Base-by-base conservation (phyloP, 345 rosid genomes). In the Psidium guajava region DNA sequence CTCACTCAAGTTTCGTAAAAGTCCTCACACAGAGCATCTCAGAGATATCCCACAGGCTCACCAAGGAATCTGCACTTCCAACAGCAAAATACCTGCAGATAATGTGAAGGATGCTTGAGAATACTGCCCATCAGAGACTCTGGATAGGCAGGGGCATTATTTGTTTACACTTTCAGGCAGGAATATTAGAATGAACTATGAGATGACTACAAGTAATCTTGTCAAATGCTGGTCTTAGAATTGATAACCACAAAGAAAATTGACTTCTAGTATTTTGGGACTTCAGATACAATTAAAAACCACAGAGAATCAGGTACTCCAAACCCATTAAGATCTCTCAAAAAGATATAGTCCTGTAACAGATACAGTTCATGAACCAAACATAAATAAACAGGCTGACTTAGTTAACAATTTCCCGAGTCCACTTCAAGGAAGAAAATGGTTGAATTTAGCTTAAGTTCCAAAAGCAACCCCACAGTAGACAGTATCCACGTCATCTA, bases 61-160 rank as follows among this genome's bases (percentile, higher is more conserved):
- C 99, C 69, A 97, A 91, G 81, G 99, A 96, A 92, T 96, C 99
- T 16, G 99, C 99, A 93, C 99, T 97, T 87, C 99, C 99, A 47
- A 97, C 98, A 82, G 99, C 99, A 92, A 97, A 97, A 89, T 96
- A 95, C 87, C 99, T 96, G 93, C 80, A 83, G 47, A 69, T 18
- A 69, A 69, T 18, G 77, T 8, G 36, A 32, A 32, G 77, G 47
- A 69, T 32, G 77, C 25, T 69, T 36, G 22, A 83, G 49, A 61
- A 54, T 59, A 47, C 59, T 82, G 54, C 49, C n/a, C 36, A 4
- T 32, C 47, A 32, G 44, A 32, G 12, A 8, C 77, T 64, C 77
- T 32, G 22, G 22, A 3, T 64, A 6, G 42, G 74, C 42, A 64
- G 75, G 44, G 77, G 77, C 77, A 69, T 69, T 32, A 16, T 64